A percentile compares a stretch with the other conserved stretches of the same genome.
These are phyloP conservation scores for Aspergillus vadensis DNA, from an alignment of 2,329 filamentous ascomycete species.

Conservation along the genomic window DNA sequence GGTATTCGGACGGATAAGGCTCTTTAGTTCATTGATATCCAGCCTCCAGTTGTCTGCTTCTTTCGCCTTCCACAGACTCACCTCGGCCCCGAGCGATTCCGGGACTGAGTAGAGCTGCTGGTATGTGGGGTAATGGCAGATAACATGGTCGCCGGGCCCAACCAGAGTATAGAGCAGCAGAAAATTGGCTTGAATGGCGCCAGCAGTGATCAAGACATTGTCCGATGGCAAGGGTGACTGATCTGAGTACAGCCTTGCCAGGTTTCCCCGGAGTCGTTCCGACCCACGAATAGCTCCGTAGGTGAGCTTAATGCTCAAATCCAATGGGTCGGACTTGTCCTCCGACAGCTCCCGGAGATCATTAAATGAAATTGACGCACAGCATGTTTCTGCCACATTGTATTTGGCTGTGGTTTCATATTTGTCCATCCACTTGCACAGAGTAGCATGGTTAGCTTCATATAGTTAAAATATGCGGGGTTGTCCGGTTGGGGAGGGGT, in stretches of 20 bases:
- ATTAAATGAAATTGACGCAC: slow-evolving; percentile 70
- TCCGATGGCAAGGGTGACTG: slow-evolving; percentile 47
- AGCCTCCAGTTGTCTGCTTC: slow-evolving; percentile 67
- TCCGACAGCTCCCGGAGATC: slow-evolving; percentile 63
- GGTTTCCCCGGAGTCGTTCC: slow-evolving; percentile 27
- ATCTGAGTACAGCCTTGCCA: slow-evolving; percentile 39
- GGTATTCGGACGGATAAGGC: slow-evolving; percentile 56
- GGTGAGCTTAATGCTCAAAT: slow-evolving; percentile 28
- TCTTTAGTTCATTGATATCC: slow-evolving; percentile 65
- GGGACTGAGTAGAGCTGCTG: slow-evolving; percentile 81
- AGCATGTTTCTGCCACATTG: slow-evolving; percentile 81
- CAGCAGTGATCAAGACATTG: slow-evolving; percentile 74
- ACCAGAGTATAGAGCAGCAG: slow-evolving; percentile 73
- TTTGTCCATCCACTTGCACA: slow-evolving; percentile 57
- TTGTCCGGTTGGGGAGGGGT: not conserved
- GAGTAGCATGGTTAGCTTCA: not conserved
- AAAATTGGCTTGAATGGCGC: slow-evolving; percentile 84
- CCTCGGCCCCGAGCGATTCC: slow-evolving; percentile 71
- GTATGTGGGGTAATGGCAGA: slow-evolving; percentile 85
- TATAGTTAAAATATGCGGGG: slow-evolving; percentile 4
- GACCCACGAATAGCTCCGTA: slow-evolving; percentile 33
- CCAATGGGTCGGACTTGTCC: slow-evolving; percentile 28
- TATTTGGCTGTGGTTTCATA: slow-evolving; percentile 56
- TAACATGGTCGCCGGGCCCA: slow-evolving; percentile 74
- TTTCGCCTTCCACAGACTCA: slow-evolving; percentile 73